Conservation (phyloP, 148 eudicot species). For the Pouteria glomerata region DNA sequence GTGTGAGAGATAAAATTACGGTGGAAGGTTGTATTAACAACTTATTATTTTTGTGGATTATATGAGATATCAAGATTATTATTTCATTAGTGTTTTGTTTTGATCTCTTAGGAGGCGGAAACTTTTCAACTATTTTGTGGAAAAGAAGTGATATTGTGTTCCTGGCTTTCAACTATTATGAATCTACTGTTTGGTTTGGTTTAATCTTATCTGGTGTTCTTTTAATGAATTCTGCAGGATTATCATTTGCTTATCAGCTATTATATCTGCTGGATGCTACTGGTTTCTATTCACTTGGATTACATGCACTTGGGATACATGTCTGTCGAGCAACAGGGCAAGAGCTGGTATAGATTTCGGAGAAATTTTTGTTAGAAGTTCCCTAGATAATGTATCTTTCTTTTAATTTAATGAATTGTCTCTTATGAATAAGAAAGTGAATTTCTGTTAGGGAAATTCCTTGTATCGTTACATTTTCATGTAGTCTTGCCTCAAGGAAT, state of each 20-base stretch:
- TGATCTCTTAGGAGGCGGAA: no score
- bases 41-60: no score
- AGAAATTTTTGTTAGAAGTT: slow-evolving; percentile 3
- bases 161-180: no score
- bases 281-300: slow-evolving; percentile 87
- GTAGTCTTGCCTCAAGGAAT: background rate
- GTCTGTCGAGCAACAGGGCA: slow-evolving; percentile 99
- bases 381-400: background rate
- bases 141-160: no score
- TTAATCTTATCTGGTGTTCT: background rate
- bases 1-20: no score
- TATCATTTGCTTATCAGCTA: slow-evolving; percentile 89
- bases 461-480: no score
- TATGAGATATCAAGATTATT: no score
- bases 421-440: background rate
- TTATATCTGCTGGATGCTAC: slow-evolving; percentile 96
- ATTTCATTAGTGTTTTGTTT: no score
- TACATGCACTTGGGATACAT: slow-evolving; percentile 90
- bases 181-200: background rate
- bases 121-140: no score
- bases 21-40: no score
- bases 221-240: slow-evolving; percentile 56
- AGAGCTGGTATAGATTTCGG: slow-evolving; percentile 65
- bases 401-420: slow-evolving; percentile 4
- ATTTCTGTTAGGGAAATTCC: background rate